A percentile compares a stretch with the other conserved stretches of the same genome.
Conservation (phyloP, 805 yeast genomes). For the Teunomyces panamensis region DNA sequence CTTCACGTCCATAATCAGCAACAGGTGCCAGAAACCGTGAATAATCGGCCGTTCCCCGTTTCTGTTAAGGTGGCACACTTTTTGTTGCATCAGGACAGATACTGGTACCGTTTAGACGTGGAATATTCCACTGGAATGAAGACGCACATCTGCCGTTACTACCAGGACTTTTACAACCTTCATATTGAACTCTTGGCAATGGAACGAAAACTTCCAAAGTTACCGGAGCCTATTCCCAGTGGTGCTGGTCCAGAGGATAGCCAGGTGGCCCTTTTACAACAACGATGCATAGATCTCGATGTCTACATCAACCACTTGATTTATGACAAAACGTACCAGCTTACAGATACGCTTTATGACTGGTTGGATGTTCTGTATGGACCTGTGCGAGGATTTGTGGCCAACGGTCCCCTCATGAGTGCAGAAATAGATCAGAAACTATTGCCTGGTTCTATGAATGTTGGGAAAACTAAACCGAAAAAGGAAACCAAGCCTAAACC, state of each 20-base stretch:
- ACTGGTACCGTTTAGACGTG: slow-evolving; percentile 51
- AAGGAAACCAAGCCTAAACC: slow-evolving; percentile 5
- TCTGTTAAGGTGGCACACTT: slow-evolving; percentile 40
- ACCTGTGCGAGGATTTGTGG: slow-evolving; percentile 23
- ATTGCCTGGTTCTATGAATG: slow-evolving; percentile 16
- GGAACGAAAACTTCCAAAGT: slow-evolving; percentile 29
- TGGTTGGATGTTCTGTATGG: slow-evolving; percentile 27
- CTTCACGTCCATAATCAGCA: slow-evolving; percentile 22
- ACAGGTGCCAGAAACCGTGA: slow-evolving; percentile 22
- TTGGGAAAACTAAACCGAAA: slow-evolving; percentile 1
- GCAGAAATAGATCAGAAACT: slow-evolving; percentile 21
- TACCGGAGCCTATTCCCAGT: slow-evolving; percentile 49
- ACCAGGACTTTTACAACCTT: slow-evolving; percentile 49
- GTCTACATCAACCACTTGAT: slow-evolving; percentile 35
- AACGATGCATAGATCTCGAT: slow-evolving; percentile 40
- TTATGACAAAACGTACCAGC: slow-evolving; percentile 27
- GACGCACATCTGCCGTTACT: slow-evolving; percentile 45
- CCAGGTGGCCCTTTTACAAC: slow-evolving; percentile 21
- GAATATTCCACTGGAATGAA: slow-evolving; percentile 31
- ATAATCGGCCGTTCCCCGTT: slow-evolving; percentile 30
- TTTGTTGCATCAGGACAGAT: slow-evolving; percentile 40
- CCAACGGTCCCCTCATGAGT: slow-evolving; percentile 13
- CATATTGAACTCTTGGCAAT: slow-evolving; percentile 28
- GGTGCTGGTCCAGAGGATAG: slow-evolving; percentile 9
- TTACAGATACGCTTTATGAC: slow-evolving; percentile 22